Percentiles rank a stretch among this genome's conserved stretches.
Evolutionary conservation across 805 yeast species (phyloP).

Genomic region (Scheffersomyces coipomensis): DNA sequence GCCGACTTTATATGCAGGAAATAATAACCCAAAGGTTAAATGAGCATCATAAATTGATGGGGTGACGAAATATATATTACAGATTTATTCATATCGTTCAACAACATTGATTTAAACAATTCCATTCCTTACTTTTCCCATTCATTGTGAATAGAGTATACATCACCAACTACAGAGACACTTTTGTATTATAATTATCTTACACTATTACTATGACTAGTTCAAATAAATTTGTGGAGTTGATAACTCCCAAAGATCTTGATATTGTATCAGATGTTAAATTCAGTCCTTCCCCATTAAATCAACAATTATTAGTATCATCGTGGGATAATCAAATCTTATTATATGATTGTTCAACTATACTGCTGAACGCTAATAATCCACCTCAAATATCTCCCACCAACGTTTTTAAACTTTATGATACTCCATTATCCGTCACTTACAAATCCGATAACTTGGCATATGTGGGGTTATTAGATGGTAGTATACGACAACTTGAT

Average conservation of each 20-base stretch:
- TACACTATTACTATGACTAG: constrained; percentile 2
- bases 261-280: constrained; percentile 45
- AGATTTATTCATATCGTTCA: no score
- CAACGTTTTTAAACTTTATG: constrained; percentile 1
- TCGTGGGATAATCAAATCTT: constrained; percentile 58
- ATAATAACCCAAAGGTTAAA: no score
- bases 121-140: no score
- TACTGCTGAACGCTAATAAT: constrained; percentile 11
- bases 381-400: constrained; percentile 2
- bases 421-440: constrained; percentile 8
- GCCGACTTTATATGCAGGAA: background rate
- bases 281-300: constrained; percentile 37
- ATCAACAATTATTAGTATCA: constrained; percentile 44
- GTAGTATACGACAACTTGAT: constrained; percentile 53
- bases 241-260: constrained; percentile 21
- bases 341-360: constrained; percentile 33
- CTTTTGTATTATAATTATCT: no score
- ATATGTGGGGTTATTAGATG: constrained; percentile 53
- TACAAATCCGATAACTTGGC: constrained; percentile 15
- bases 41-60: no score
- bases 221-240: constrained; percentile 8
- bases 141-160: no score
- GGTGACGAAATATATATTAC: no score
- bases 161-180: no score
- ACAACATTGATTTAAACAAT: no score